Base-by-base conservation (phyloP, 2,329 filamentous ascomycete species). In the Colletotrichum plurivorum region DNA sequence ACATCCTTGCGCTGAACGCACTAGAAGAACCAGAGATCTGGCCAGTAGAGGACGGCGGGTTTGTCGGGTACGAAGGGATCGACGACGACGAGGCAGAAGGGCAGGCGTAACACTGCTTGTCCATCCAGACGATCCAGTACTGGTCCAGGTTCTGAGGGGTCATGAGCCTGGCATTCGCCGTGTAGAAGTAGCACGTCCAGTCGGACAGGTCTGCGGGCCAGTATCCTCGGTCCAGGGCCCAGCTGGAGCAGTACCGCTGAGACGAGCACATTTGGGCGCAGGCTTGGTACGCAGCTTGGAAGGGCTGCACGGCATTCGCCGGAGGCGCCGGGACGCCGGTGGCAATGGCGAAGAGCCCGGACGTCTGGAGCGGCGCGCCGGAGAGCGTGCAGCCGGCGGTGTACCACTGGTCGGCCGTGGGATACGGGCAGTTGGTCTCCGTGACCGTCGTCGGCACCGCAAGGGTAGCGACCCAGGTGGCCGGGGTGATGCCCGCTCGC, bases 161-260 rank as follows among this genome's bases (percentile, higher is more conserved):
- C 53, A 65, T 51, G 27, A 65, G 5, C 39, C 62, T 59, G 3
- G 62, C 62, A 22, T 53, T 43, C 22, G 62, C 62, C 7, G 62
- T 59, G 54, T 65, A 65, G 36, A 65, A 65, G 45, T 65, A 65
- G 27, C 62, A 65, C 7, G 53, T 65, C 62, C 62, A 65, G 16
- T 58, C 53, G n/a, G 62, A 58, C 27, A 27, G 49, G 25, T 65
- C 61, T 9, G 36, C 43, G 16, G 62, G 62, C 62, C 62, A 65
- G 31, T 31, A 56, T 18, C 62, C 62, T 13, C 62, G 45, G 25
- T 65, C 62, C 7, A 65, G 54, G 12, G 62, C 62, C 62, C 62
- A 65, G 54, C 62, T 65, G 22, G 36, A 39, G 53, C 62, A 65
- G 20, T 15, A 25, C 7, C 36, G 16, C 39, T 59, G 58, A 16